Evolutionary conservation across 805 yeast species (phyloP).

Genomic region (Barnettozyma californica): DNA sequence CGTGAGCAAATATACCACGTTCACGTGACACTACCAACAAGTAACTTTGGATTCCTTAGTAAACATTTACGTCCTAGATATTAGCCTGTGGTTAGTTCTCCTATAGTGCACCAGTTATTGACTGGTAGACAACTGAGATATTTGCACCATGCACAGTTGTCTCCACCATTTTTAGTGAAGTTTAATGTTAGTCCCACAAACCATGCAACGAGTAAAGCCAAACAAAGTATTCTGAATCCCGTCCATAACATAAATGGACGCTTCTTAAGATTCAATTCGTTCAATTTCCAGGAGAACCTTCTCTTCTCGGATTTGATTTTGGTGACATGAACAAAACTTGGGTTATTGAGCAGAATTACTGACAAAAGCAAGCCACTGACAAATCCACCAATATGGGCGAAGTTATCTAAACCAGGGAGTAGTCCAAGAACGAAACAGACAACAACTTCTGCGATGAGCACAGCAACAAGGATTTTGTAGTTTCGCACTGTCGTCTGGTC

Average conservation of each 20-base stretch:
- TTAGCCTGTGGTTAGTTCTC: constrained; percentile 21
- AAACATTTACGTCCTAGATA: too few relatives aligned
- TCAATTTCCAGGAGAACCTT: constrained; percentile 11
- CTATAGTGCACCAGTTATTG: constrained; percentile 61
- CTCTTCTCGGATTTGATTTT: constrained; percentile 1
- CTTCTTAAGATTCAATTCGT: constrained; percentile 27
- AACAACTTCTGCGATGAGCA: constrained; percentile 51
- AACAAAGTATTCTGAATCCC: constrained; percentile 37
- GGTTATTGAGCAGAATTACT: constrained; percentile 48
- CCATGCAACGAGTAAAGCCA: constrained; percentile 44
- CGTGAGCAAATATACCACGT: too few relatives aligned
- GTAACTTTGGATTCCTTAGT: background rate
- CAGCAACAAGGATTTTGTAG: constrained; percentile 40
- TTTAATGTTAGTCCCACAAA: constrained; percentile 45
- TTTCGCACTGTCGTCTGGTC: constrained; percentile 43
- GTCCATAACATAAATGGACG: constrained; percentile 47
- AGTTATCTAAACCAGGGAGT: constrained; percentile 70
- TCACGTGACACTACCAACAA: background rate
- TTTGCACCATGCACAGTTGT: constrained; percentile 65
- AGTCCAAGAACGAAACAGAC: constrained; percentile 59
- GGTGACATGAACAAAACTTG: constrained; percentile 35
- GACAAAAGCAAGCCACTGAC: constrained; percentile 52
- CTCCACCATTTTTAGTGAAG: constrained; percentile 44
- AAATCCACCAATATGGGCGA: constrained; percentile 73
- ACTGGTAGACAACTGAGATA: constrained; percentile 68